These are phyloP conservation scores for Clathrus columnatus DNA, from an alignment of 768 basidiomycete species.

Conservation along the genomic window DNA sequence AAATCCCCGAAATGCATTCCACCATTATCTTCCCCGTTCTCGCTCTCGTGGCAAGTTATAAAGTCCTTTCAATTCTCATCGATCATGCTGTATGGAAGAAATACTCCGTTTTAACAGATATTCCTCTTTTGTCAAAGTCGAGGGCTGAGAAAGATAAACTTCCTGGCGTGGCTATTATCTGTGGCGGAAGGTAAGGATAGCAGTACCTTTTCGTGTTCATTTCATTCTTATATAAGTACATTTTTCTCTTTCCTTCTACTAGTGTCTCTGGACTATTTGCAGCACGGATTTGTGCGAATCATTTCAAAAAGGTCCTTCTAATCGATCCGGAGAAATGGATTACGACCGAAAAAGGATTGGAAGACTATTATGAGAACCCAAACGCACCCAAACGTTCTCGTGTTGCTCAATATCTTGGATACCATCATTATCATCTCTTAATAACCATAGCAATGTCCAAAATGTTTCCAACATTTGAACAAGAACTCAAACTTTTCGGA, in stretches of 20 bases:
- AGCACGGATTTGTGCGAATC: slow-evolving; percentile 5
- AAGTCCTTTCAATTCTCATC: too few species aligned
- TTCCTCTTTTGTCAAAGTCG: not conserved
- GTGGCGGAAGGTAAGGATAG: slow-evolving; percentile 19
- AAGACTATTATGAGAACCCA: not conserved
- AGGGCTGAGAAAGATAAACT: slow-evolving; percentile 11
- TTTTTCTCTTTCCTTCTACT: slow-evolving; percentile 5
- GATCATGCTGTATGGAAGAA: not conserved
- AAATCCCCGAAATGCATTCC: too few species aligned
- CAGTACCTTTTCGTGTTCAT: not conserved
- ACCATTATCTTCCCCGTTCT: too few species aligned
- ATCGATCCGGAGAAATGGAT: slow-evolving; percentile 11
- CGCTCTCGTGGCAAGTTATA: too few species aligned
- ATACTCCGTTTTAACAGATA: not conserved
- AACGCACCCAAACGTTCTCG: not conserved
- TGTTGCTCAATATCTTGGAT: slow-evolving; percentile 1
- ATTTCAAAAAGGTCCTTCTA: slow-evolving; percentile 6
- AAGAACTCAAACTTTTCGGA: not conserved
- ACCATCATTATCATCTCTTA: slow-evolving; percentile 5
- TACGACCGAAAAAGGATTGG: slow-evolving; percentile 8
- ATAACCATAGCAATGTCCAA: not conserved
- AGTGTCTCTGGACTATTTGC: slow-evolving; percentile 6
- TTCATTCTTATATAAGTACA: not conserved
- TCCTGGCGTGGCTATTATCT: slow-evolving; percentile 19
- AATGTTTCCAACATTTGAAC: slow-evolving; percentile 1